Percentiles rank a stretch among this genome's conserved stretches.
These are phyloP conservation scores for Ascomycota sp. DNA, from an alignment of 2,329 filamentous ascomycete species.

Conservation along the genomic window DNA sequence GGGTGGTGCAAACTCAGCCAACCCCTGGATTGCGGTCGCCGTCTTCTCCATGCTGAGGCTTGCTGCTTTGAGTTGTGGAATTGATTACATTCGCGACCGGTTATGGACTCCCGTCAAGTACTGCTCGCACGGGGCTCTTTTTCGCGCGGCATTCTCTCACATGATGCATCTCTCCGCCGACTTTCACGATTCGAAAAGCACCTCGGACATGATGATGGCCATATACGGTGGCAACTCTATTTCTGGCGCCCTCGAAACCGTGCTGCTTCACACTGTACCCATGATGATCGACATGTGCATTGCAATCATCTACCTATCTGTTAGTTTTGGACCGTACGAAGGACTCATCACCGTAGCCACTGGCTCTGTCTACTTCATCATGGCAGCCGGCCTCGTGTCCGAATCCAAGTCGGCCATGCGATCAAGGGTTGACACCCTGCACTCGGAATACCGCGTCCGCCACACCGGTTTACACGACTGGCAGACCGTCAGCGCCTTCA, in stretches of 20 bases:
- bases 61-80: slow-evolving; percentile 31
- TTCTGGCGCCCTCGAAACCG: slow-evolving; percentile 33
- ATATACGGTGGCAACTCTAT: slow-evolving; percentile 33
- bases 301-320: slow-evolving; percentile 37
- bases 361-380: slow-evolving; percentile 32
- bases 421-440: slow-evolving; percentile 29
- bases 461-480: slow-evolving; percentile 36
- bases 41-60: slow-evolving; percentile 30
- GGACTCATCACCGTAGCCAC: slow-evolving; percentile 40
- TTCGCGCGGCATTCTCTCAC: slow-evolving; percentile 34
- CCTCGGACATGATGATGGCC: slow-evolving; percentile 35
- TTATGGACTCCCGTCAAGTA: slow-evolving; percentile 38
- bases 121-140: slow-evolving; percentile 32
- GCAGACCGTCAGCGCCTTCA: slow-evolving; percentile 39
- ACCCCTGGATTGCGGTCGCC: slow-evolving; percentile 30
- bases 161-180: slow-evolving; percentile 40
- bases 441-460: slow-evolving; percentile 33
- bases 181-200: slow-evolving; percentile 40
- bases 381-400: slow-evolving; percentile 29
- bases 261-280: slow-evolving; percentile 36
- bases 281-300: slow-evolving; percentile 39
- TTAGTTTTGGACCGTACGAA: slow-evolving; percentile 39
- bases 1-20: slow-evolving; percentile 23
- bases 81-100: slow-evolving; percentile 31
- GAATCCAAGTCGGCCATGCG: slow-evolving; percentile 27